Base-by-base conservation (phyloP, 306 rosid genomes). In the Cicer chorassanicum region DNA sequence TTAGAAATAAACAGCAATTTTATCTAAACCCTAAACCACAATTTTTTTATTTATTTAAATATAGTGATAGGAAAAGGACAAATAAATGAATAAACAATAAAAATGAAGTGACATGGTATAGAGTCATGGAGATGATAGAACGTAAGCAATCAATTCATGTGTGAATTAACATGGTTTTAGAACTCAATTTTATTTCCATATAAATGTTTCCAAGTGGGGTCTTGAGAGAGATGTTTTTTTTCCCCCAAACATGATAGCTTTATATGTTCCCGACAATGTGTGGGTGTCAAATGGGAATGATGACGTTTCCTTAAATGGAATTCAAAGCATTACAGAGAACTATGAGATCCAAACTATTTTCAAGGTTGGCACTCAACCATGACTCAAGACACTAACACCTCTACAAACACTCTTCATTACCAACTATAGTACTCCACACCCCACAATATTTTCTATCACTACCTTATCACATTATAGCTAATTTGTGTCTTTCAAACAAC, bases 191-290 rank as follows among this genome's bases (percentile, higher is more conserved):
- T 24, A 67, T 67, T 75, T 55, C 86, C 55, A 72, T 65, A 13
- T 77, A 71, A 74, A 68, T 65, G 84, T 84, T 69, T 14, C 24
- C 1, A 1, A 56, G 85, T 49, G 80, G 72, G 81, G 80, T 73
- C 57, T 68, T 68, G 54, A 75, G 81, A 60, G 51, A 16, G 86
- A 50, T 81, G 81, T 73, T 67, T 75, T 68, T 70, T 75, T 70
- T 79, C 82, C 84, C 84, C 50, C 83, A 82, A 84, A 84, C 48
- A 61, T 83, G 85, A 82, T 66, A 70, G 86, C 64, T 88, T 88
- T 88, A 96, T 88, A 90, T 90, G 97, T 93, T 93, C 97, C 96
- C 90, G 93, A 90, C 93, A 93, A 44, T 69, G 88, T 85, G 82
- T 81, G 87, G 85, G 85, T 70, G 84, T 78, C 85, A 86, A 90